Conservation (phyloP, 192 early-diverging fungal genomes). For the Piromyces finnis region DNA sequence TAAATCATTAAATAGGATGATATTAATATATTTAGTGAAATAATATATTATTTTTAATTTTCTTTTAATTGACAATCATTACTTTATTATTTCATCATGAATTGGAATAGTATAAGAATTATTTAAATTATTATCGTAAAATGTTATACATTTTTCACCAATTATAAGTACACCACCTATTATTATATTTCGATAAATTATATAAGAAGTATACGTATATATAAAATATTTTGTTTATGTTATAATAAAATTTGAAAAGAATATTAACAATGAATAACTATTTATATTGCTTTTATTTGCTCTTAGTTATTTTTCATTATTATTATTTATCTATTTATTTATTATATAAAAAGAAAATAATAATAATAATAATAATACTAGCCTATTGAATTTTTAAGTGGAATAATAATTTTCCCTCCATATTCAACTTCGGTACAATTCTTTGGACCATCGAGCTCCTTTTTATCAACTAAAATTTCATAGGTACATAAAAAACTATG, state of each 20-base stretch:
- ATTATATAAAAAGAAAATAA: too few species aligned
- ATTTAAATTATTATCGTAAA: conserved; percentile 10
- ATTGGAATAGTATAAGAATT: background rate
- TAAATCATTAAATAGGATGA: background rate
- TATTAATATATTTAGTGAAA: conserved; percentile 8
- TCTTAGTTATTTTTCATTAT: too few species aligned
- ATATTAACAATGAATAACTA: too few species aligned
- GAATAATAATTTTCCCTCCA: conserved; percentile 24
- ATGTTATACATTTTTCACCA: conserved; percentile 32
- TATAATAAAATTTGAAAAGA: too few species aligned
- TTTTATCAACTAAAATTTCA: conserved; percentile 19
- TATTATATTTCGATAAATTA: background rate
- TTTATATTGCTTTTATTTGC: too few species aligned
- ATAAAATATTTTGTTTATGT: too few species aligned
- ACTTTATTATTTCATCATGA: background rate
- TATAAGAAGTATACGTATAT: too few species aligned
- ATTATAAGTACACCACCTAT: conserved; percentile 31
- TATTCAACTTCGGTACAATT: conserved; percentile 17
- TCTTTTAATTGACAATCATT: too few species aligned
- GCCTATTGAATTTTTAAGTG: conserved; percentile 27
- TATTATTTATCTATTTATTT: too few species aligned
- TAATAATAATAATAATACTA: too few species aligned
- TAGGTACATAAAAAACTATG: conserved; percentile 34
- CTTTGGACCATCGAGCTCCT: conserved; percentile 12
- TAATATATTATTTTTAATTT: too few species aligned